Percentiles rank a stretch among this genome's conserved stretches.
phyloP scores from a whole-genome alignment of 306 rosid genomes.

The Vigna radiata region DNA sequence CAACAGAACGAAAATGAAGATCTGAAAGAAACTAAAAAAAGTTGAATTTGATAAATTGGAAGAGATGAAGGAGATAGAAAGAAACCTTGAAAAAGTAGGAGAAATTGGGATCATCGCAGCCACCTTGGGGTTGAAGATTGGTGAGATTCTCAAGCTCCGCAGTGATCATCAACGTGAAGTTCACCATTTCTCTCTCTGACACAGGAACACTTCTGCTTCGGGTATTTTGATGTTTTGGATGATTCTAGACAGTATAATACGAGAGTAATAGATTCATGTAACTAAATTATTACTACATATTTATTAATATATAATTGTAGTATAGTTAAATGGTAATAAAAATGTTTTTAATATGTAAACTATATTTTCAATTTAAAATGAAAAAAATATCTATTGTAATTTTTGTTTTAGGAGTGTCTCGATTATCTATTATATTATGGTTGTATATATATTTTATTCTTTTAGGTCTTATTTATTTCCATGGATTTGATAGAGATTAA shows the following conservation, averaged over 20 bases:
- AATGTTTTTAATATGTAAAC: no score
- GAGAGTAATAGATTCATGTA: no score
- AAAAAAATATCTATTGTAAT: no score
- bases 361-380: no score
- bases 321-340: no score
- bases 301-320: no score
- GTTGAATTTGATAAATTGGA: background rate
- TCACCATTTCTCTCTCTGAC: constrained; percentile 67
- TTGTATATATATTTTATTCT: no score
- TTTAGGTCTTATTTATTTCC: no score
- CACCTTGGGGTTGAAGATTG: constrained; percentile 82
- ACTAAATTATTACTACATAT: no score
- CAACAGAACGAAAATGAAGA: background rate
- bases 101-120: constrained; percentile 86
- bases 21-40: background rate
- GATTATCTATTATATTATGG: no score
- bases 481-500: no score
- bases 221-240: background rate
- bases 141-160: constrained; percentile 89
- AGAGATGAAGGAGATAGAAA: background rate
- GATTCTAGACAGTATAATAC: background rate
- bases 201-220: background rate
- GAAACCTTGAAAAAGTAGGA: constrained; percentile 84
- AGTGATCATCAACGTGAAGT: constrained; percentile 66
- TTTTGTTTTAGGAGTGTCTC: no score